phyloP scores from a whole-genome alignment of 345 rosid species.

The Odontarrhena argentea region DNA sequence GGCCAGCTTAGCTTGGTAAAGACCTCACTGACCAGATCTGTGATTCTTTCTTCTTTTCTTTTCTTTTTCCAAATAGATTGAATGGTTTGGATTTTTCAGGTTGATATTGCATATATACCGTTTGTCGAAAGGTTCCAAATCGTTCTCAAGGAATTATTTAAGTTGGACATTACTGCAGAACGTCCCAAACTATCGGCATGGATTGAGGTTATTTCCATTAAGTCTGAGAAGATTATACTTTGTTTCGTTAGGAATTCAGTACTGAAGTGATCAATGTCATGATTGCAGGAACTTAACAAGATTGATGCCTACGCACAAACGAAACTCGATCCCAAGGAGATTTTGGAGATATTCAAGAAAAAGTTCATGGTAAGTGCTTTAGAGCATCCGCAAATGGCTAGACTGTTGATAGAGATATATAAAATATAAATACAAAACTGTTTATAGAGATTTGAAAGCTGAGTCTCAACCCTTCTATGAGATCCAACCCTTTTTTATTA shows the following conservation, averaged over 20 bases:
- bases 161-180: conserved; percentile 60
- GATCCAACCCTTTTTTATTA: no score
- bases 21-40: background rate
- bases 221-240: background rate
- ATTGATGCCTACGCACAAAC: conserved; percentile 72
- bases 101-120: conserved; percentile 71
- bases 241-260: background rate
- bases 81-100: conserved; percentile 48
- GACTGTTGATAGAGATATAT: no score
- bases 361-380: conserved; percentile 50
- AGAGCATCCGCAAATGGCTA: no score
- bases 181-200: conserved; percentile 79
- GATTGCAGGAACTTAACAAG: conserved; percentile 68
- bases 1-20: conserved; percentile 76
- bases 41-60: background rate
- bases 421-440: no score
- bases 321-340: conserved; percentile 54
- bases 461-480: no score
- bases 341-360: conserved; percentile 52
- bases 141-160: conserved; percentile 51
- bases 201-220: conserved; percentile 58
- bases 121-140: conserved; percentile 67
- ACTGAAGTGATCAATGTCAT: background rate
- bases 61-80: background rate
- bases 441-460: no score